A percentile compares a stretch with the other conserved stretches of the same genome.
These are phyloP conservation scores for Quercus tomentella DNA, from an alignment of 331 rosid species.

Conservation along the genomic window DNA sequence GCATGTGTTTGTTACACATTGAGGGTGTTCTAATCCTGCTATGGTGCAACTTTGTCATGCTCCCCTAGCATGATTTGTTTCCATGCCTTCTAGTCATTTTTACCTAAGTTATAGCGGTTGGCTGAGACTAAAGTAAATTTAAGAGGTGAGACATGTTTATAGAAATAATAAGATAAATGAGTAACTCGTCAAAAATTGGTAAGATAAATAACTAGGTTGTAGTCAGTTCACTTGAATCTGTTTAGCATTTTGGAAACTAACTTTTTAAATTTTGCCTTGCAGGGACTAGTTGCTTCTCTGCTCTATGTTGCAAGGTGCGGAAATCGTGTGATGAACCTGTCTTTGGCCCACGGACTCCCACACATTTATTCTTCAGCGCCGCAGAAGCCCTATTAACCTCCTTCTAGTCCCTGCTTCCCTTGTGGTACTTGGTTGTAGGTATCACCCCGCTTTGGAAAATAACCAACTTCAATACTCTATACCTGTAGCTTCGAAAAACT, in stretches of 20 bases:
- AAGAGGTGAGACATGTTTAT: not conserved
- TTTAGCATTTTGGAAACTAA: not conserved
- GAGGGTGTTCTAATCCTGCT: not conserved
- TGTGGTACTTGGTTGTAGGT: no score
- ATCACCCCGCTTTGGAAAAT: no score
- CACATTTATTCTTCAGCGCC: no score
- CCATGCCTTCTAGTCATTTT: not conserved
- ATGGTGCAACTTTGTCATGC: not conserved
- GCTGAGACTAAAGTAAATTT: not conserved
- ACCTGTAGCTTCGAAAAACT: no score
- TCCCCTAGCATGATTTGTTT: not conserved
- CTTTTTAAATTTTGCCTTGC: conserved; percentile 20
- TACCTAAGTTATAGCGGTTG: not conserved
- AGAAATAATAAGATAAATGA: not conserved
- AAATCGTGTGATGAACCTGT: conserved; percentile 7
- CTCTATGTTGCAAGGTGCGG: not conserved
- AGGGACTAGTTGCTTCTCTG: conserved; percentile 58
- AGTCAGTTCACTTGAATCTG: not conserved
- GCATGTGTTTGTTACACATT: not conserved
- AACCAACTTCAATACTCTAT: no score
- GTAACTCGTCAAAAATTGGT: not conserved
- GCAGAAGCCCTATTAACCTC: no score
- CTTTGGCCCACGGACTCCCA: not conserved
- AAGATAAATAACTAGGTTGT: not conserved
- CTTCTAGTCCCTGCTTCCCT: no score